These are phyloP conservation scores for Lophiostoma macrostomum DNA, from an alignment of 495 filamentous ascomycete genomes.

Conservation along the genomic window DNA sequence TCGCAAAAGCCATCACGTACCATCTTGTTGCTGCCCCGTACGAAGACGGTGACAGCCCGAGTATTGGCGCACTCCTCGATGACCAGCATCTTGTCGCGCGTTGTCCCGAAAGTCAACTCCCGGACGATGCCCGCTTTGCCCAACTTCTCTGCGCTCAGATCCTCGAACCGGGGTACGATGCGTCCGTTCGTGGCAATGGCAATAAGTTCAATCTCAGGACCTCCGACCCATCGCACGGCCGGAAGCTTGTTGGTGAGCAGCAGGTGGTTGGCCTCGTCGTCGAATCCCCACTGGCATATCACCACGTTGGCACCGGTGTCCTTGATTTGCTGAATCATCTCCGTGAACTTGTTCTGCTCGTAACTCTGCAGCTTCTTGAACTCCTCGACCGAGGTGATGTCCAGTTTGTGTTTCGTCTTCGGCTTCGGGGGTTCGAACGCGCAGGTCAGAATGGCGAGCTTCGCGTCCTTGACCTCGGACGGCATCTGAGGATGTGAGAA, in stretches of 20 bases:
- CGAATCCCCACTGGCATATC: conserved; percentile 99
- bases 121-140: conserved; percentile 85
- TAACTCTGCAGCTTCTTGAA: conserved; percentile 96
- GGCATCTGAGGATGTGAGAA: conserved; percentile 99
- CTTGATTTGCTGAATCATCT: conserved; percentile 99
- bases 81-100: conserved; percentile 97
- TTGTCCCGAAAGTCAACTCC: conserved; percentile 95
- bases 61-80: conserved; percentile 99
- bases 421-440: conserved; percentile 99
- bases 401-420: conserved; percentile 99
- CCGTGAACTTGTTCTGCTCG: conserved; percentile 90
- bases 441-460: conserved; percentile 95
- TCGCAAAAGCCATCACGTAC: conserved; percentile 44
- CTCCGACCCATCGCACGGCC: conserved; percentile 96
- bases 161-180: conserved; percentile 96
- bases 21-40: conserved; percentile 99
- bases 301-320: conserved; percentile 94
- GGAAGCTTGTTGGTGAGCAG: conserved; percentile 93
- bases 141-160: conserved; percentile 84
- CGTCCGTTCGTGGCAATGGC: conserved; percentile 97
- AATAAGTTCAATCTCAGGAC: conserved; percentile 96
- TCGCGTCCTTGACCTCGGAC: conserved; percentile 85
- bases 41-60: conserved; percentile 90
- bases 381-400: conserved; percentile 95
- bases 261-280: conserved; percentile 97